Evolutionary conservation across 768 basidiomycete species (phyloP).

Genomic region (Trametes cubensis): DNA sequence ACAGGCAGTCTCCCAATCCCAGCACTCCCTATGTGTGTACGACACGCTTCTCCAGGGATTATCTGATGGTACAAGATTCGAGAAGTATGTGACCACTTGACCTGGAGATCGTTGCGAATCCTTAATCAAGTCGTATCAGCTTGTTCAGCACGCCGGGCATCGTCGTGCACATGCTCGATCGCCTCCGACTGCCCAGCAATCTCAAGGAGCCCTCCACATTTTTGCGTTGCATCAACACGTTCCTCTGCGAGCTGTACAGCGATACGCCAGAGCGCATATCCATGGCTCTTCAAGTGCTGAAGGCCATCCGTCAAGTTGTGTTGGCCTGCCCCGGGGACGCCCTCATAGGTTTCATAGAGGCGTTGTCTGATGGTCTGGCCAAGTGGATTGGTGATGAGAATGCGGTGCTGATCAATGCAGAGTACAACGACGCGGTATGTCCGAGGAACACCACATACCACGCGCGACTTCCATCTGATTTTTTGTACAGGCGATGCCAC

Average conservation of each 20-base stretch:
- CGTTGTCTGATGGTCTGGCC: conserved; percentile 43
- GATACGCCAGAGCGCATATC: background rate
- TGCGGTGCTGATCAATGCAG: conserved; percentile 42
- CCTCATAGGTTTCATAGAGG: conserved; percentile 27
- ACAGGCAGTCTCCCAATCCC: conserved; percentile 27
- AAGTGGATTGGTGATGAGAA: conserved; percentile 57
- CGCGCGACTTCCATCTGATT: background rate
- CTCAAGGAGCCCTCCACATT: background rate
- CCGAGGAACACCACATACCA: too few species aligned
- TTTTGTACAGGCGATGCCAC: conserved; percentile 19
- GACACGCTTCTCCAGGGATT: conserved; percentile 4
- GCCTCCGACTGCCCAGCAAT: background rate
- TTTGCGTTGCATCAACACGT: background rate
- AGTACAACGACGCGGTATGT: conserved; percentile 54
- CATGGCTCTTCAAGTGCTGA: background rate
- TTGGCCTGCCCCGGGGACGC: background rate
- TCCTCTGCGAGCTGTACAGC: conserved; percentile 19
- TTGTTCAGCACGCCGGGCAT: conserved; percentile 5
- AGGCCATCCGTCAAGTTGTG: background rate
- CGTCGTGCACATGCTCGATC: conserved; percentile 4
- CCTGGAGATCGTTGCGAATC: background rate
- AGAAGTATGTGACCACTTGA: background rate
- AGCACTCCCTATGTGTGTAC: conserved; percentile 16
- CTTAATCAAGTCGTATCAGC: background rate
- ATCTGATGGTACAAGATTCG: background rate